A percentile compares a stretch with the other conserved stretches of the same genome.
Evolutionary conservation across 768 basidiomycete species (phyloP).

Genomic region (Filobasidium floriforme): DNA sequence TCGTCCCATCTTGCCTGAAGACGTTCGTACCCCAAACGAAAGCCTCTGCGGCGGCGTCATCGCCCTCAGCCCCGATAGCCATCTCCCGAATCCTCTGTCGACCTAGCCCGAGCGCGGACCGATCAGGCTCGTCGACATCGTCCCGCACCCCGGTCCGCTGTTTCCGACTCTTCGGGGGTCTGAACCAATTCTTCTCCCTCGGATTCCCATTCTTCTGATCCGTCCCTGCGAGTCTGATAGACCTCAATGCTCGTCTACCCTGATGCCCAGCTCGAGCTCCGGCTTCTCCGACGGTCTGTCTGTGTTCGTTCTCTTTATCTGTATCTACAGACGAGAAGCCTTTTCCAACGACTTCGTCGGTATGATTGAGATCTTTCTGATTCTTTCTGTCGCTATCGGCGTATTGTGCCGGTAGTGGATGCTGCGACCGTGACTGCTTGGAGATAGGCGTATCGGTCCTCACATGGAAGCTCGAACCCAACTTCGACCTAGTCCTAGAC

Average conservation of each 20-base stretch:
- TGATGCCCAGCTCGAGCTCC: too few relatives aligned
- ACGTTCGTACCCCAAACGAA: too few relatives aligned
- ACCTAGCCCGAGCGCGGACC: too few relatives aligned
- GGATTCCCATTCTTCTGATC: background rate
- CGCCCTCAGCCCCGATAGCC: too few relatives aligned
- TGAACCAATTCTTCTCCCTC: slow-evolving; percentile 5
- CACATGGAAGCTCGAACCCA: background rate
- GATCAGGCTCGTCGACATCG: too few relatives aligned
- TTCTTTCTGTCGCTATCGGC: background rate
- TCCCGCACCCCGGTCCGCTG: background rate
- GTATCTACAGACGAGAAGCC: background rate
- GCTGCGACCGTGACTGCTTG: background rate
- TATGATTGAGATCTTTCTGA: too few relatives aligned
- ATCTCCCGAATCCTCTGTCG: too few relatives aligned
- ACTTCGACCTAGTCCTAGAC: background rate
- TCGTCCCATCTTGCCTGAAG: too few relatives aligned
- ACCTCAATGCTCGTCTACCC: background rate
- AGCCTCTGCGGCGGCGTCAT: too few relatives aligned
- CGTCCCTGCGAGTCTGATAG: background rate
- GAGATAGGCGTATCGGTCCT: slow-evolving; percentile 2
- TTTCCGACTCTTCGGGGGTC: background rate
- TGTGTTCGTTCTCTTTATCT: background rate
- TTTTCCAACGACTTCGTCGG: too few relatives aligned
- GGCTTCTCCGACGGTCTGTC: background rate
- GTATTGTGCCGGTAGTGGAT: background rate